These are phyloP conservation scores for Aegilops longissima DNA, from an alignment of 176 grass and related monocot genomes.

Conservation along the genomic window DNA sequence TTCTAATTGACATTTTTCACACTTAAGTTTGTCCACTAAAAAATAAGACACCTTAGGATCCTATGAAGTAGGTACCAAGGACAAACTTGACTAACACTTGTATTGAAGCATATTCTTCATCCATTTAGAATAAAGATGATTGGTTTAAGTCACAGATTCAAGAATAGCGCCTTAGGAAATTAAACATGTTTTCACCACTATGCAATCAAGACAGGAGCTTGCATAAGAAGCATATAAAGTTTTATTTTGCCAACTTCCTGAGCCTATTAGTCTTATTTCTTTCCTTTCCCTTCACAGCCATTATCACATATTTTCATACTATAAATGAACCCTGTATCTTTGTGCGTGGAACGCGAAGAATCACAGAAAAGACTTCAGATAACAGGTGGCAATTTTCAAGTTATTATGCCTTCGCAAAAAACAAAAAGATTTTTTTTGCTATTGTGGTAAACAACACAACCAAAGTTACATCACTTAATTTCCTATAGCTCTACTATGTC, in stretches of 20 bases:
- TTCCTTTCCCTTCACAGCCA: not conserved
- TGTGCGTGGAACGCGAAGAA: too few species aligned
- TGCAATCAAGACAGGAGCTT: not conserved
- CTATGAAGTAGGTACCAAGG: not conserved
- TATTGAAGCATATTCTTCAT: not conserved
- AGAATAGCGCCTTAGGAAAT: not conserved
- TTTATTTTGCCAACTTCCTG: not conserved
- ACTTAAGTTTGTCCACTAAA: not conserved
- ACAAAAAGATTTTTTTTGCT: too few species aligned
- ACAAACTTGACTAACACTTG: not conserved
- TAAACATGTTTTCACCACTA: not conserved
- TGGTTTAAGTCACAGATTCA: not conserved
- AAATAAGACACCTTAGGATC: not conserved
- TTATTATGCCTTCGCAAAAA: too few species aligned
- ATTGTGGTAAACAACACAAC: too few species aligned
- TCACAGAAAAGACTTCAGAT: too few species aligned
- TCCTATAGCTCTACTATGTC: not conserved
- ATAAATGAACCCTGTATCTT: too few species aligned
- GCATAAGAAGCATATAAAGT: not conserved
- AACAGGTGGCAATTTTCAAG: too few species aligned
- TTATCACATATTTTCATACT: too few species aligned
- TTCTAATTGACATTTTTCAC: too few species aligned
- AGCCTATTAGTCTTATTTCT: not conserved
- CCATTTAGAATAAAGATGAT: not conserved
- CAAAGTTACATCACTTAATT: not conserved